These are phyloP conservation scores for Stereocaulon alpinum DNA, from an alignment of 495 filamentous ascomycete species.

Conservation along the genomic window DNA sequence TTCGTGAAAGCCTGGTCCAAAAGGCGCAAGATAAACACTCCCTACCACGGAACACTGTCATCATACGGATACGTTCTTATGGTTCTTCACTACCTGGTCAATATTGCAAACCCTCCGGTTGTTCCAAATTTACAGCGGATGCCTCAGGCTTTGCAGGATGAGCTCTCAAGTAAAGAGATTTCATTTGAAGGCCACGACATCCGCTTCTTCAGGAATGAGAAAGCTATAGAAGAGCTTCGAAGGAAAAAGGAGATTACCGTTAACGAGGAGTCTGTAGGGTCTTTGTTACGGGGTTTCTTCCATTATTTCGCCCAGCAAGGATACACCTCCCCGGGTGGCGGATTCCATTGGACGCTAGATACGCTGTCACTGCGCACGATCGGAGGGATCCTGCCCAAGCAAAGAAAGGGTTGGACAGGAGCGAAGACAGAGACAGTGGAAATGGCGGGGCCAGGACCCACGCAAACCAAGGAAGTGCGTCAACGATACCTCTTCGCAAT, in stretches of 20 bases:
- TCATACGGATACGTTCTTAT: conserved; percentile 87
- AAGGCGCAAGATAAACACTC: conserved; percentile 63
- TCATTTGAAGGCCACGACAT: conserved; percentile 46
- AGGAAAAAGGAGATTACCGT: conserved; percentile 40
- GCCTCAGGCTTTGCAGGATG: conserved; percentile 15
- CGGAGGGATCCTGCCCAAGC: conserved; percentile 58
- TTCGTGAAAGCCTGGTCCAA: conserved; percentile 83
- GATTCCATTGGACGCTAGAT: conserved; percentile 62
- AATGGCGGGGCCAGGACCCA: conserved; percentile 20
- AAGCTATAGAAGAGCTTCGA: conserved; percentile 46
- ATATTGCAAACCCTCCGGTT: conserved; percentile 66
- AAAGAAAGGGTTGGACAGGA: conserved; percentile 65
- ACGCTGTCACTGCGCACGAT: conserved; percentile 60
- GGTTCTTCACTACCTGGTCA: conserved; percentile 83
- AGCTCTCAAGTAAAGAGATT: conserved; percentile 19
- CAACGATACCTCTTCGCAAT: conserved; percentile 78
- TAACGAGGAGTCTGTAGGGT: conserved; percentile 52
- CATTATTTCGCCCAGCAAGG: conserved; percentile 59
- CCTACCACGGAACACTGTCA: conserved; percentile 72
- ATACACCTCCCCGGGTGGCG: conserved; percentile 32
- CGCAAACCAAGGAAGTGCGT: conserved; percentile 49
- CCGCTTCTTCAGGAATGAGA: conserved; percentile 59
- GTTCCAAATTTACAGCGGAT: conserved; percentile 61
- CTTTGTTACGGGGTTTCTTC: conserved; percentile 66
- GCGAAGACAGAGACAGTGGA: conserved; percentile 46